Evolutionary conservation across 805 yeast genomes (phyloP), one percentile per base, ranked within the genome.

Genomic region (Metschnikowia colocasiae): DNA sequence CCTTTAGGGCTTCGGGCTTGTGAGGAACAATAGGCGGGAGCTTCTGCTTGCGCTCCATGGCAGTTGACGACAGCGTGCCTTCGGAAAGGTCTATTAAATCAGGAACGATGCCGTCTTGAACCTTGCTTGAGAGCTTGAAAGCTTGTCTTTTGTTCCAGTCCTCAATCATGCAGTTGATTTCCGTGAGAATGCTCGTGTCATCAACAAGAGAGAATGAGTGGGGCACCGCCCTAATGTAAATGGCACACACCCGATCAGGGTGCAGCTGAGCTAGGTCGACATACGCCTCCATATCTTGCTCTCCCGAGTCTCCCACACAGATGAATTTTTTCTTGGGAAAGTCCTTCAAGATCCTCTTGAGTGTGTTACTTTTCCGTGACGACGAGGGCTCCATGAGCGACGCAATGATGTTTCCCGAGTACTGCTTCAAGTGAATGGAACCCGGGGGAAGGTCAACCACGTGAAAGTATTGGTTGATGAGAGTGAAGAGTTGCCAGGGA

Each of bases 271-370:
- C 87, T 29, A 90, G 67, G 23, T 83, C 83, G 5, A 81, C 75
- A 62, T 94, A 94, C 0, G 97, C 95, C 59, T 95, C 99, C 36
- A 92, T 69, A 68, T 94, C 99, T 54, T 84, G 85, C 61, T 94
- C 99, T 1, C 98, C 98, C 2, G 97, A 85, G 62, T 94, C 99
- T 27, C 99, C 99, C 13, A 94, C 77, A 43, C 96, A 69, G 20
- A 94, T 76, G 61, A 94, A 92, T 58, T 79, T 82, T 53, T 91
- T 82, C 1, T 78, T 51, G 0, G 95, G 89, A 60, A 88, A 92
- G 59, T 91, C 96, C 2, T 67, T 62, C 20, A 89, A 53, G 6
- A 94, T 76, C 47, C 79, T 76, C 34, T 74, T 69, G 44, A 95
- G 72, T 1, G 88, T 76, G 10, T 76, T 75, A 50, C 80, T 76